Percentiles rank a stretch among this genome's conserved stretches.
Evolutionary conservation across 2,329 filamentous ascomycete species (phyloP).

Genomic region (Ceratocystis colombiana): DNA sequence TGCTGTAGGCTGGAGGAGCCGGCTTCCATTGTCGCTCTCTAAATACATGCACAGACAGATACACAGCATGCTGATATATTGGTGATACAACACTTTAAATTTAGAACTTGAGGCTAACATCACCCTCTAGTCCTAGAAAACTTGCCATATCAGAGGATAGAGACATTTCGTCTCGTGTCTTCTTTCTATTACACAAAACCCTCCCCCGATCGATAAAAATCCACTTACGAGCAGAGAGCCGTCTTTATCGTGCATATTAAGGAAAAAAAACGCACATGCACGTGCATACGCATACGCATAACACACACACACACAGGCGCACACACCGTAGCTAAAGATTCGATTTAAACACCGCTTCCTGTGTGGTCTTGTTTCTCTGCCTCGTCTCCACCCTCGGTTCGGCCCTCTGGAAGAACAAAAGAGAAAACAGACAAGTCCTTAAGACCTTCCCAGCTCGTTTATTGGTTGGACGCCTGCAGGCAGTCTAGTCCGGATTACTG

Average conservation of each 20-base stretch:
- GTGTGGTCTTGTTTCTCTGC: not conserved
- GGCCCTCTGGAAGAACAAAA: not conserved
- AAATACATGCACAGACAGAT: not conserved
- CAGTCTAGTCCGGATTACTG: not conserved
- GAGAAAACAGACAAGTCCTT: not conserved
- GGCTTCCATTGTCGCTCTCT: not conserved
- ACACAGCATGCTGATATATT: slow-evolving; percentile 4
- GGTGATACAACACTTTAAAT: not conserved
- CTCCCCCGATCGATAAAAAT: not conserved
- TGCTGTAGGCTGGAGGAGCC: not conserved
- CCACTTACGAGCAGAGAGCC: not conserved
- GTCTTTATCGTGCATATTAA: slow-evolving; percentile 2
- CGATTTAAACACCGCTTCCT: not conserved
- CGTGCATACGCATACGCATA: slow-evolving; percentile 2
- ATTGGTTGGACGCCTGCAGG: not conserved
- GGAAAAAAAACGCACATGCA: slow-evolving; percentile 6
- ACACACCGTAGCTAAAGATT: not conserved
- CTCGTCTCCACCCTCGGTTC: slow-evolving; percentile 3
- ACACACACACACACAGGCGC: not conserved
- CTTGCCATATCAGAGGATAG: not conserved
- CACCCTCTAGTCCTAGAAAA: not conserved
- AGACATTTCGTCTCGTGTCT: slow-evolving; percentile 1
- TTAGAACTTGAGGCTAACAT: slow-evolving; percentile 4
- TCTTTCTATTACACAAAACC: slow-evolving; percentile 5
- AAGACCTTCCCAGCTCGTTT: not conserved